Conservation (phyloP, 768 basidiomycete species). For the Amyloporia xantha region DNA sequence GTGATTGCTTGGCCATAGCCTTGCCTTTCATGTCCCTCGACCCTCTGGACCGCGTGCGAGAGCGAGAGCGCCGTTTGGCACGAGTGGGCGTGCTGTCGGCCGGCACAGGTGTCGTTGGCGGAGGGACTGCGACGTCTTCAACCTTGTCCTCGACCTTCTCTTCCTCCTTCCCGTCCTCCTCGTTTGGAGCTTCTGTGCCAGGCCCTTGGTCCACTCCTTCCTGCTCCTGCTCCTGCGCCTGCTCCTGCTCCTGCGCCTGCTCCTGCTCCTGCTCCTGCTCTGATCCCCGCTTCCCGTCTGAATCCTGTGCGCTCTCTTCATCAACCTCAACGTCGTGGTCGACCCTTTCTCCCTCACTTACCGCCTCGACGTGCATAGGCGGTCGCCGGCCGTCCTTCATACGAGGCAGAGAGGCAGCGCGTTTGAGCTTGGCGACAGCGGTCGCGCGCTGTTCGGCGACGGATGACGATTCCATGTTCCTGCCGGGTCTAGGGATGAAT, state of each 20-base stretch:
- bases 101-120: constrained; percentile 23
- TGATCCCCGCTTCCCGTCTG: constrained; percentile 9
- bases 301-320: constrained; percentile 25
- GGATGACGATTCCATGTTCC: constrained; percentile 33
- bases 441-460: constrained; percentile 78
- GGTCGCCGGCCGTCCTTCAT: constrained; percentile 89
- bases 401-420: constrained; percentile 85
- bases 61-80: constrained; percentile 66
- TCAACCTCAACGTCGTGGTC: constrained; percentile 30
- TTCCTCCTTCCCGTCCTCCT: neutral
- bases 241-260: neutral
- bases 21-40: constrained; percentile 72
- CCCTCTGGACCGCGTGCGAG: constrained; percentile 51
- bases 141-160: constrained; percentile 11
- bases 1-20: constrained; percentile 42
- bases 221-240: too few species aligned
- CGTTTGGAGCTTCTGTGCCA: constrained; percentile 7
- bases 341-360: constrained; percentile 74
- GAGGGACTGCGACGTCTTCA: constrained; percentile 17
- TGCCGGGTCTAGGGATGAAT: constrained; percentile 12
- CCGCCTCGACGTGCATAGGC: constrained; percentile 76
- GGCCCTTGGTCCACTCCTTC: constrained; percentile 7
- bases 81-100: constrained; percentile 37
- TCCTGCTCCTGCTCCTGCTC: constrained; percentile 5
- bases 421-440: constrained; percentile 85